Evolutionary conservation across 805 yeast species (phyloP).

Genomic region (Barnettozyma botsteinii): DNA sequence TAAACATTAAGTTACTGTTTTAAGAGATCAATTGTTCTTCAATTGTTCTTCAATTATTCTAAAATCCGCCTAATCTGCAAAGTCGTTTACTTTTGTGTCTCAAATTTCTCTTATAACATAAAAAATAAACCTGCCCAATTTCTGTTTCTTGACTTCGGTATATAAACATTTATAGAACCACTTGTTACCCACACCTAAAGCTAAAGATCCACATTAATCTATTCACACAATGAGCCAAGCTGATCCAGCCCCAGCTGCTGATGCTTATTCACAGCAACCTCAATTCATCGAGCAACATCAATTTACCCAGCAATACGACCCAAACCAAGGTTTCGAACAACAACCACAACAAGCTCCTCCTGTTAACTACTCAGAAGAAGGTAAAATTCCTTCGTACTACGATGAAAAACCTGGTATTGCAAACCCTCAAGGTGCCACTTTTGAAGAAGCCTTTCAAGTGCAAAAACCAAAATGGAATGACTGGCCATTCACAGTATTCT

Average conservation of each 20-base stretch:
- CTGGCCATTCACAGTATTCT: slow-evolving; percentile 59
- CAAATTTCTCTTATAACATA: neutral
- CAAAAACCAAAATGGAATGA: slow-evolving; percentile 65
- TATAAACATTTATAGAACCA: too few relatives aligned
- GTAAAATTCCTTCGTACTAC: slow-evolving; percentile 5
- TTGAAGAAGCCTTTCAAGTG: slow-evolving; percentile 65
- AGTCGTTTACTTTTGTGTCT: neutral
- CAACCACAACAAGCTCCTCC: slow-evolving; percentile 1
- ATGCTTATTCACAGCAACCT: slow-evolving; percentile 10
- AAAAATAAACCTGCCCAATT: too few relatives aligned
- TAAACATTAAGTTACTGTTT: too few relatives aligned
- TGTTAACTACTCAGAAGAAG: slow-evolving; percentile 10
- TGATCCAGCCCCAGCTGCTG: neutral
- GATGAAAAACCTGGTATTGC: slow-evolving; percentile 32
- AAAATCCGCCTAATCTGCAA: too few relatives aligned
- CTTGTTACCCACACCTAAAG: too few relatives aligned
- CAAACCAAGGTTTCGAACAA: slow-evolving; percentile 5
- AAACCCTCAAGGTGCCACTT: slow-evolving; percentile 38
- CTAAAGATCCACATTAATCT: too few relatives aligned
- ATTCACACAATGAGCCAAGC: slow-evolving; percentile 6
- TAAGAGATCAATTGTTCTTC: too few relatives aligned
- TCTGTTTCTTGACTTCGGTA: too few relatives aligned
- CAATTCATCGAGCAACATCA: slow-evolving; percentile 23
- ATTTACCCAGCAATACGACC: slow-evolving; percentile 23
- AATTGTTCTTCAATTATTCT: too few relatives aligned